Conservation (phyloP, 352 stramenopile genomes). For the Pythium brachiatum region DNA sequence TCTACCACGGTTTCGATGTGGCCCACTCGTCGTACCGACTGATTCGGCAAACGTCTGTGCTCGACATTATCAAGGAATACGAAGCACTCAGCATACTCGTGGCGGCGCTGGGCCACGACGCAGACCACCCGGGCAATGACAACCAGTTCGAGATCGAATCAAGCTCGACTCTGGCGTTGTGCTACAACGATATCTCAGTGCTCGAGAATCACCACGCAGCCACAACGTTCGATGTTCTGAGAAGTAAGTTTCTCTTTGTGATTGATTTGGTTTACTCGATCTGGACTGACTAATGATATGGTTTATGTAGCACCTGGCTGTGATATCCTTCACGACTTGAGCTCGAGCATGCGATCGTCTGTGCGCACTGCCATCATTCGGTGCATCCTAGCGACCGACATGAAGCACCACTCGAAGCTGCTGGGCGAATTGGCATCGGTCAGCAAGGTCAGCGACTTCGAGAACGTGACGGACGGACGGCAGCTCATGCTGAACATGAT, state of each 20-base stretch:
- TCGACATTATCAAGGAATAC: slow-evolving; percentile 69
- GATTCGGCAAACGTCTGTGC: slow-evolving; percentile 46
- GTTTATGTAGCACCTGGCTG: slow-evolving; percentile 29
- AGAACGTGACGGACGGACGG: slow-evolving; percentile 55
- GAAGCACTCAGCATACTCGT: slow-evolving; percentile 78
- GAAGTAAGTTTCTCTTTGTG: slow-evolving; percentile 30
- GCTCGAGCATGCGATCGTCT: slow-evolving; percentile 36
- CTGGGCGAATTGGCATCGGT: slow-evolving; percentile 50
- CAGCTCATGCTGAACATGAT: slow-evolving; percentile 84
- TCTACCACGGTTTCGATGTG: slow-evolving; percentile 84
- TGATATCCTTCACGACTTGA: slow-evolving; percentile 60
- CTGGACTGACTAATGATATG: neutral
- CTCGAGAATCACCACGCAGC: slow-evolving; percentile 87
- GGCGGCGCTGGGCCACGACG: slow-evolving; percentile 81
- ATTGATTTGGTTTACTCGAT: neutral
- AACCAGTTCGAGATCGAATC: slow-evolving; percentile 90
- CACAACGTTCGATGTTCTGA: slow-evolving; percentile 69
- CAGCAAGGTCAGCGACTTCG: slow-evolving; percentile 44
- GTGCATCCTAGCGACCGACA: slow-evolving; percentile 78
- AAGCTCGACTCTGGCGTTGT: slow-evolving; percentile 68
- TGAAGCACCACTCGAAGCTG: slow-evolving; percentile 80
- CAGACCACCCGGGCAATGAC: slow-evolving; percentile 87
- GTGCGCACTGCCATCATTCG: slow-evolving; percentile 65
- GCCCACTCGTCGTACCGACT: slow-evolving; percentile 62
- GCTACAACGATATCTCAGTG: slow-evolving; percentile 90